Evolutionary conservation across 1,284 basidiomycete species (phyloP), one percentile per base, ranked within the genome.

Genomic region (Apiotrichum mycotoxinovorans): DNA sequence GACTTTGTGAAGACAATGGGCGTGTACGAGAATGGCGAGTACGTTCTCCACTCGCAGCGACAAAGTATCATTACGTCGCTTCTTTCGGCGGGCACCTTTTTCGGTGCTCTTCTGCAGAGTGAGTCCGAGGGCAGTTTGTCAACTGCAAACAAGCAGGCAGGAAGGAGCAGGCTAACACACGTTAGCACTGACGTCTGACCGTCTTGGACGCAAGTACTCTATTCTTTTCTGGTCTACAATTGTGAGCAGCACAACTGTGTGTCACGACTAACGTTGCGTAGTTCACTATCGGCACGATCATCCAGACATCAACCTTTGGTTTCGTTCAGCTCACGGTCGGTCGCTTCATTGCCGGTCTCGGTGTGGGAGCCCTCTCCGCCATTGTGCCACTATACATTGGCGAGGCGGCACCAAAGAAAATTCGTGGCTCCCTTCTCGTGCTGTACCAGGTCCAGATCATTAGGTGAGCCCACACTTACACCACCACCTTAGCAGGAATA

Each of bases 381-480:
- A 85, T 89, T 58, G 87, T 89, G 1, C 87, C 88, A 42, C 81
- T 89, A 7, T 89, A 88, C 72, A 89, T 87, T 63, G 87, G 87
- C 40, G 88, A 90, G 73, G 87, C 87, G 0, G 83, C 87, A 0
- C 88, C 88, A 0, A 88, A 88, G 70, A 82, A 84, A 7, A 80
- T 89, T 59, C 83, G 87, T 69, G 88, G 88, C 12, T 83, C 85
- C 12, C 79, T 89, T 25, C 78, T 89, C 20, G 87, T 88, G 1
- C 73, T 89, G 18, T 89, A 89, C 66, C 87, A 89, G 69, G 78
- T 89, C 12, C 86, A 87, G 67, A 87, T 88, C 62, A 86, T 87
- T 65, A 49, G 58, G 46, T 44, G 15, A 58, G 38, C 25, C 18
- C 18, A 10, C 12, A 11, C 27, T 50, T 20, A 30, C 30, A 30